A percentile compares a stretch with the other conserved stretches of the same genome.
Conservation (phyloP, 352 stramenopile genomes). For the Elongisporangium undulatum region DNA sequence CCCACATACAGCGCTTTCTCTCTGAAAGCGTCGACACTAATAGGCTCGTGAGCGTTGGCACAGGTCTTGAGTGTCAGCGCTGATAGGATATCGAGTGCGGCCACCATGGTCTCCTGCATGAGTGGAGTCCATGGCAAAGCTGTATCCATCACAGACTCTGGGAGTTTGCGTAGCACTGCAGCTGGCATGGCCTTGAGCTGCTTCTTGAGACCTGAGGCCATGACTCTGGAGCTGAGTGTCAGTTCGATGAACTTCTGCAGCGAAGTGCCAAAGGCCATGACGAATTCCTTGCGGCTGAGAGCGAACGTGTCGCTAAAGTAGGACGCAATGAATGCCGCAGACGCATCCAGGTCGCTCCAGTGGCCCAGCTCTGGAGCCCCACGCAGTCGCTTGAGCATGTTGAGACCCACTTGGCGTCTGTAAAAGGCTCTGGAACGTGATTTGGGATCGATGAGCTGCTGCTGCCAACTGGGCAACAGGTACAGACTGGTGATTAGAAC, state of each 20-base stretch:
- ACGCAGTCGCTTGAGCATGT: not conserved
- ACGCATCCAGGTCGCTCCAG: not conserved
- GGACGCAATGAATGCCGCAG: not conserved
- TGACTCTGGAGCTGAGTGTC: not conserved
- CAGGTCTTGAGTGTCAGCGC: not conserved
- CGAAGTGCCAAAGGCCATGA: not conserved
- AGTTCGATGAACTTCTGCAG: not conserved
- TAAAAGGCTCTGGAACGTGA: not conserved
- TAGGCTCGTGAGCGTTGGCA: not conserved
- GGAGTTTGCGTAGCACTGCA: not conserved
- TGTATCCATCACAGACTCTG: not conserved
- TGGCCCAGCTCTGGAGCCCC: not conserved
- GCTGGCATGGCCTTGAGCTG: not conserved
- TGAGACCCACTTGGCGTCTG: not conserved
- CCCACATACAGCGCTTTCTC: not conserved
- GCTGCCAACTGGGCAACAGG: not conserved
- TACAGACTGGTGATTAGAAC: not conserved
- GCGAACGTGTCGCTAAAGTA: not conserved
- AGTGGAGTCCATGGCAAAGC: not conserved
- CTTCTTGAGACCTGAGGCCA: not conserved
- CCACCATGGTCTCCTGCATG: not conserved
- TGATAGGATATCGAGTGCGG: not conserved
- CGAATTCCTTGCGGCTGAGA: not conserved
- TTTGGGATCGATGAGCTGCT: not conserved
- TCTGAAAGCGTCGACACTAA: not conserved